Evolutionary conservation across 2,329 filamentous ascomycete species (phyloP), one percentile per base, ranked within the genome.

Genomic region (Akanthomyces lecanii): DNA sequence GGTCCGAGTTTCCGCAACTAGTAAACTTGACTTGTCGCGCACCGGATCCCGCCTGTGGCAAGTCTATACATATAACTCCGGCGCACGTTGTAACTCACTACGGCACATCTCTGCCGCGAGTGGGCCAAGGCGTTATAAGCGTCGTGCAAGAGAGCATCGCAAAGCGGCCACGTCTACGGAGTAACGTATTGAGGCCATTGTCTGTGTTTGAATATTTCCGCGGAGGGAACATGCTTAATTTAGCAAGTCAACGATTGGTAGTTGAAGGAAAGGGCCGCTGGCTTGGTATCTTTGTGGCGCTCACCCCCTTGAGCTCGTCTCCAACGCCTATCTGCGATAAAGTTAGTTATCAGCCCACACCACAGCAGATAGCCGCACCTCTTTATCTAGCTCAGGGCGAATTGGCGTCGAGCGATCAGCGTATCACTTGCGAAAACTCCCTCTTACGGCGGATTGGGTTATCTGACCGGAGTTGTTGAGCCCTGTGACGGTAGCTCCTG

Each of bases 51-150:
- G 10, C 5, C 23, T 18, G 52, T 45, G 36, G 42, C 8, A 55
- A 50, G 14, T 7, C 18, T 44, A 23, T 18, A 3, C 52, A 62
- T 62, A 62, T 62, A 56, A 53, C 28, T 47, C 50, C 42, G 25
- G 33, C 21, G 42, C 55, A 60, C 16, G 45, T 30, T 60, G 54
- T 55, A 40, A 59, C 55, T 63, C 36, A 63, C 25, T 58, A 63
- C 54, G 54, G 55, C 55, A 59, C 48, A 30, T 45, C 40, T 28
- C 28, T 63, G 48, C 55, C 62, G 55, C 38, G 12, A 25, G 60
- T 56, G 60, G 60, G 60, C 52, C 60, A 55, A 18, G 11, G 28
- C 25, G 25, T 45, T 44, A 21, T 30, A 14, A 44, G 25, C 18
- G 44, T 50, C 23, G 21, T n/a, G 44, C 28, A 21, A 50, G 25